Evolutionary conservation across 208 protist species (phyloP), one percentile per base, ranked within the genome.

Genomic region (Leishmania tarentolae): DNA sequence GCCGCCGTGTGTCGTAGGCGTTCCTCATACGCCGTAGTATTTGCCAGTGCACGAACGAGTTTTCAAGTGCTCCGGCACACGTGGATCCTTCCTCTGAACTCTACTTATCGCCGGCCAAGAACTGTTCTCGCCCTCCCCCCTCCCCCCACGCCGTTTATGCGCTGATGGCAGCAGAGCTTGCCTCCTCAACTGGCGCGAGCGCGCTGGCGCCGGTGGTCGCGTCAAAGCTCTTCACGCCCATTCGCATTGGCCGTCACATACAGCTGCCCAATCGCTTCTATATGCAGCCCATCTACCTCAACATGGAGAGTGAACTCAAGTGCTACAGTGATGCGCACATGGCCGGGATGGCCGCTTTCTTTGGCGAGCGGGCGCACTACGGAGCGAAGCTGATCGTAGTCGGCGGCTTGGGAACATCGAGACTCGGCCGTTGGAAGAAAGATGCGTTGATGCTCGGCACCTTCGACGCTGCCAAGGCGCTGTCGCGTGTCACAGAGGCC

Each of bases 311-410:
- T 37, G 91, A 97, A 82, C 74, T 95, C 9, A 65, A 47, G 15
- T 70, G 83, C 37, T 93, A 83, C 88, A 90, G 84, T 76, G 86
- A 93, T 19, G 88, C 73, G 42, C 88, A 94, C 78, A 96, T 95
- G 91, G 77, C 88, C 21, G 92, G 91, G 24, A 88, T 98, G 88
- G 90, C 91, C 3, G 84, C 81, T 44, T 98, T 98, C 78, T 98
- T 91, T 74, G 92, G 74, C 8, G 91, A 95, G 74, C 92, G 97
- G 0, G 97, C 96, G 0, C 88, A 91, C 70, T 92, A 92, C 68
- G 92, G 95, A 0, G 96, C 95, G 13, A 96, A 96, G 68, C 76
- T 98, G 71, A 98, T 98, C 50, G 88, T 98, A 3, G 89, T 96
- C 15, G 95, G 96, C 70, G 98, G 96, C 35, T 74, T 99, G 15